phyloP scores from a whole-genome alignment of 108 stramenopile species.

The Halocafeteria seosinensis region DNA sequence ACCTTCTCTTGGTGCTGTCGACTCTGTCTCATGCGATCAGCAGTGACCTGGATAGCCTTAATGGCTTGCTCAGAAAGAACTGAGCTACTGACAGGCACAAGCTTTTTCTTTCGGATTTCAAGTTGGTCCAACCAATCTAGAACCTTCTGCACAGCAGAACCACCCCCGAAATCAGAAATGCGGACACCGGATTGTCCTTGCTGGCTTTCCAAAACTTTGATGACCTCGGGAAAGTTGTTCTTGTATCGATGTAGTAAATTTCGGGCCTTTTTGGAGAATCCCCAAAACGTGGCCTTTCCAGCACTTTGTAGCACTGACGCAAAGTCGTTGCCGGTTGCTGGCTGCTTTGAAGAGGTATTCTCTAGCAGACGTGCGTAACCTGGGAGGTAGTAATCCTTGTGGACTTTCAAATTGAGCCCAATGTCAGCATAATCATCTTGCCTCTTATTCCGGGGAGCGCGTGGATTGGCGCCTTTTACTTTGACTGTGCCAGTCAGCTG shows the following conservation, averaged over 20 bases:
- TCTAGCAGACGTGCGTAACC: constrained; percentile 39
- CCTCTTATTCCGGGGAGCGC: not conserved
- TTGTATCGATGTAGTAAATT: constrained; percentile 67
- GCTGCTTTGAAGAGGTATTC: not conserved
- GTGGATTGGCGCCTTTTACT: too few species aligned
- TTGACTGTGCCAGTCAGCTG: constrained; percentile 50
- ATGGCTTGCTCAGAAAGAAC: constrained; percentile 46
- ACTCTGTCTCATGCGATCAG: constrained; percentile 65
- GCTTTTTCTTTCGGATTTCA: constrained; percentile 64
- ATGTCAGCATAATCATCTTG: constrained; percentile 13
- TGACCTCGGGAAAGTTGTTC: constrained; percentile 66
- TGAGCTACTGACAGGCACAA: constrained; percentile 64
- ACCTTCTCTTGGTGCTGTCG: constrained; percentile 77
- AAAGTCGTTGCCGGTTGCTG: not conserved
- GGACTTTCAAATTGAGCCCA: not conserved
- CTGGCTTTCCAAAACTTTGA: constrained; percentile 40
- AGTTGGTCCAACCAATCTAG: constrained; percentile 61
- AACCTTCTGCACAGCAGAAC: constrained; percentile 30
- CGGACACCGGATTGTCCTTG: not conserved
- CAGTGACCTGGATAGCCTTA: not conserved
- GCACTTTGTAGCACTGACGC: not conserved
- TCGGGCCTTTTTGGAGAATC: constrained; percentile 73
- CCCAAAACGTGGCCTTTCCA: constrained; percentile 41
- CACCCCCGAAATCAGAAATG: not conserved
- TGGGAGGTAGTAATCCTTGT: constrained; percentile 24